Evolutionary conservation across 2,329 filamentous ascomycete genomes (phyloP), one percentile per base, ranked within the genome.

Genomic region (Diaporthe vexans): DNA sequence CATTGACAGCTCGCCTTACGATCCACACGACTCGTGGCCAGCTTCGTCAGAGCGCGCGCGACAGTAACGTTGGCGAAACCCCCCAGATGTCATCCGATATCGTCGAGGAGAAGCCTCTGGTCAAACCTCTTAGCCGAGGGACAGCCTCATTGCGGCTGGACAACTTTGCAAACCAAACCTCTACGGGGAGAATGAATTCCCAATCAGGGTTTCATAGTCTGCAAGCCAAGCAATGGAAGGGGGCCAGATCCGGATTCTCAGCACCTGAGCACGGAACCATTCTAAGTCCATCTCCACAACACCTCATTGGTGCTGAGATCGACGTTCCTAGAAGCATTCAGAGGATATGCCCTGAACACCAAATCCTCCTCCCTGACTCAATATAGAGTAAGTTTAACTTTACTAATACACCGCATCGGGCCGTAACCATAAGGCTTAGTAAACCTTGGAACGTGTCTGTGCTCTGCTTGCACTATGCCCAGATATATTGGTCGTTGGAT

Each of bases 1-100:
- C 61, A 67, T 51, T 67, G 61, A 67, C 61, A 67, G 61, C 26
- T 67, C 61, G 61, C 29, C 43, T 51, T 67, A 9, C 43, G 17
- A 51, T 51, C 43, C 40, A 51, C 59, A 33, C 29, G 43, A 67
- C 61, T 67, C 43, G 26, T 51, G 61, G 19, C 43, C n/a, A 11
- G 51, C 26, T 26, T 26, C 43, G 29, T 52, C 61, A 52, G 3
- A 67, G 43, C 11, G 43, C 43, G 61, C 61, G 61, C 46, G 61
- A 52, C 21, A 11, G 43, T 37, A 11, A 40, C 37, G 10, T 13
- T 13, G 13, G 29, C 46, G 26, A 24, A 26, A n/a, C 11, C 46
- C 46, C 6, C 43, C 11, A 52, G 61, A 37, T 67, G 61, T 52
- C 61, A 67, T 67, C 61, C 46, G 26, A 67, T 24, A 26, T 67